A percentile compares a stretch with the other conserved stretches of the same genome.
phyloP scores from a whole-genome alignment of 192 early-diverging fungal species.

The Linnemannia hyalina region DNA sequence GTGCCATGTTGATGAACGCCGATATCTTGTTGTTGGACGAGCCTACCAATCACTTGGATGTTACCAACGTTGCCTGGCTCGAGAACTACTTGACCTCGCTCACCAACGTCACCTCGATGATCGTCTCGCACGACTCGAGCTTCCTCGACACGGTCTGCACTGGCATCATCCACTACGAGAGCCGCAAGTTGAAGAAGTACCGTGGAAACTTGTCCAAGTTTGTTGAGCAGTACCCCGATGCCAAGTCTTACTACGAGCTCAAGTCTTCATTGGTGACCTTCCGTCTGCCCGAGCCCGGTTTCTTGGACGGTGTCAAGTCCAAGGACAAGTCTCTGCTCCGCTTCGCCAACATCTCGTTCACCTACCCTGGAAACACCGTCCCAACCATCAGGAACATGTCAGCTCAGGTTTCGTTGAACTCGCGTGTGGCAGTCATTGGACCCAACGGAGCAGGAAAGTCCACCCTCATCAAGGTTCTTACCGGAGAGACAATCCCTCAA shows the following conservation, averaged over 20 bases:
- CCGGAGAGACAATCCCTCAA: constrained; percentile 82
- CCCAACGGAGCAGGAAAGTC: constrained; percentile 61
- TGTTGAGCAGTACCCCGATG: constrained; percentile 81
- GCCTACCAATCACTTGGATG: constrained; percentile 89
- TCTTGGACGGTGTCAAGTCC: constrained; percentile 79
- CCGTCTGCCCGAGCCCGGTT: constrained; percentile 79
- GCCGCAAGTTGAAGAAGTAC: constrained; percentile 82
- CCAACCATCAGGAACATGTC: constrained; percentile 72
- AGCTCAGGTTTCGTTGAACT: constrained; percentile 76
- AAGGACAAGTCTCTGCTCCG: constrained; percentile 81
- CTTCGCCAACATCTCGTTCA: constrained; percentile 75
- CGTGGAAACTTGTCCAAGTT: constrained; percentile 84
- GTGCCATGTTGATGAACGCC: constrained; percentile 88
- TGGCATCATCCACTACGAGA: constrained; percentile 88
- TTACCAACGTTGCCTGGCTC: constrained; percentile 68
- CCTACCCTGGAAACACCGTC: constrained; percentile 76
- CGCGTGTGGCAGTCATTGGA: constrained; percentile 84
- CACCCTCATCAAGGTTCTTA: constrained; percentile 74
- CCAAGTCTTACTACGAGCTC: constrained; percentile 84
- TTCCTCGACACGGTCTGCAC: constrained; percentile 88
- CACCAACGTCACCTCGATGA: constrained; percentile 83
- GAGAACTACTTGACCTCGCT: constrained; percentile 80
- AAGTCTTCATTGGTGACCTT: constrained; percentile 73
- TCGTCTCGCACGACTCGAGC: constrained; percentile 89
- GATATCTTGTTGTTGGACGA: constrained; percentile 89